phyloP scores from a whole-genome alignment of 306 rosid genomes.

The Prinsepia uniflora region DNA sequence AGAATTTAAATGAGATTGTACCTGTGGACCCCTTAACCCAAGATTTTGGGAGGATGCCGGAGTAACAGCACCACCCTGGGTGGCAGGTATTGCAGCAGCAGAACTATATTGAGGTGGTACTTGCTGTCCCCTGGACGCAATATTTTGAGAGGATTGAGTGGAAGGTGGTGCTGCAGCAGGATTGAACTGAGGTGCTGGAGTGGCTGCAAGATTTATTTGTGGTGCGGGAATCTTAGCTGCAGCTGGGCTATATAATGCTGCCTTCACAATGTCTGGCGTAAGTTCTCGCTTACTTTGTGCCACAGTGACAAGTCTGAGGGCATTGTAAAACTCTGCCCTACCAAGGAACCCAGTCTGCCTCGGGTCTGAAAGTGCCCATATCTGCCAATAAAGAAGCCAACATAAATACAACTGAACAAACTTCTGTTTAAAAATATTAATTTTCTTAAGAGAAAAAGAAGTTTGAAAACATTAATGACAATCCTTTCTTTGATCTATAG shows the following conservation, averaged over 20 bases:
- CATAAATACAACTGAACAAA: constrained; percentile 5
- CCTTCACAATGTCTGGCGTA: constrained; percentile 82
- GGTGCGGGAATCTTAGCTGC: constrained; percentile 97
- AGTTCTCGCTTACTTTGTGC: constrained; percentile 91
- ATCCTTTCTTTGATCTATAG: background rate
- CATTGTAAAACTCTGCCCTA: constrained; percentile 87
- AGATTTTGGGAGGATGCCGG: constrained; percentile 42
- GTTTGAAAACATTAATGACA: background rate
- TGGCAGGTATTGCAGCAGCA: constrained; percentile 39
- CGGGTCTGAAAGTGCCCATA: constrained; percentile 80
- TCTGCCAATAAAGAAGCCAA: constrained; percentile 45
- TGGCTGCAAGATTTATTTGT: constrained; percentile 53
- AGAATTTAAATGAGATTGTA: constrained; percentile 42
- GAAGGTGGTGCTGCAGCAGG: constrained; percentile 41
- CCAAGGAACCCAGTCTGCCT: constrained; percentile 80
- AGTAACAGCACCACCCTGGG: constrained; percentile 39
- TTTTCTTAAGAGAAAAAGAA: too few species aligned
- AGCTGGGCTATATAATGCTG: constrained; percentile 87
- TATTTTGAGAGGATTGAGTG: constrained; percentile 46
- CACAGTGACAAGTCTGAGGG: constrained; percentile 96
- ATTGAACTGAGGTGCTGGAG: constrained; percentile 43
- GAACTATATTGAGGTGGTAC: constrained; percentile 42
- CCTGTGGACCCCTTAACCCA: constrained; percentile 47
- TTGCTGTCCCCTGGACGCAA: constrained; percentile 46
- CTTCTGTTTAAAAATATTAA: background rate